A percentile compares a stretch with the other conserved stretches of the same genome.
Evolutionary conservation across 1,284 basidiomycete species (phyloP).

Genomic region (Cutaneotrichosporon arboriforme): DNA sequence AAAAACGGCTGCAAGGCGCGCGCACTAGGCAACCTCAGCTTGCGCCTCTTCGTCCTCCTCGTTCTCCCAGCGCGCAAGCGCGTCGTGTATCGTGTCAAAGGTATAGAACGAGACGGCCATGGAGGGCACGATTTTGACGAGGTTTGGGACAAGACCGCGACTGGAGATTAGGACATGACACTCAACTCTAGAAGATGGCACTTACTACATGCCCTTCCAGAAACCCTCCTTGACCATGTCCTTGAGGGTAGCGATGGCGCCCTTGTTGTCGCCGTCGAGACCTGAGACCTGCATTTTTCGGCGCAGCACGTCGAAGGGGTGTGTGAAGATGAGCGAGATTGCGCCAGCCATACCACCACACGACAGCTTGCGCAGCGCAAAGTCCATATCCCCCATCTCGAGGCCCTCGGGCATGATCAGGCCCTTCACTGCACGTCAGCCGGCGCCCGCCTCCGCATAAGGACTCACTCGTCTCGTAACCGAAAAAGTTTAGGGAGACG

Average conservation of each 20-base stretch:
- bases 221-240: conserved; percentile 70
- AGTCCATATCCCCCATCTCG: conserved; percentile 27
- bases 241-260: conserved; percentile 68
- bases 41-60: conserved; percentile 18
- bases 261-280: conserved; percentile 57
- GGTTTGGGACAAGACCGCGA: conserved; percentile 84
- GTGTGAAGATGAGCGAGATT: conserved; percentile 88
- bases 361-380: conserved; percentile 42
- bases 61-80: conserved; percentile 23
- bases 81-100: conserved; percentile 47
- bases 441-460: background rate
- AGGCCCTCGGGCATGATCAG: conserved; percentile 26
- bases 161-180: conserved; percentile 45
- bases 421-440: conserved; percentile 23
- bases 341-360: conserved; percentile 55
- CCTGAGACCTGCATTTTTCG: conserved; percentile 80
- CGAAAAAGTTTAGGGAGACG: conserved; percentile 52
- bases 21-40: background rate
- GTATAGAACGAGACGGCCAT: conserved; percentile 67
- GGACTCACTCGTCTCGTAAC: conserved; percentile 39
- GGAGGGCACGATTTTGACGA: conserved; percentile 79
- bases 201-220: conserved; percentile 49
- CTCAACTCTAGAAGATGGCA: no score
- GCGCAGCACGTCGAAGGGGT: conserved; percentile 89
- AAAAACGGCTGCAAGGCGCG: background rate